Base-by-base conservation (phyloP, 768 basidiomycete species). In the Vararia minispora region DNA sequence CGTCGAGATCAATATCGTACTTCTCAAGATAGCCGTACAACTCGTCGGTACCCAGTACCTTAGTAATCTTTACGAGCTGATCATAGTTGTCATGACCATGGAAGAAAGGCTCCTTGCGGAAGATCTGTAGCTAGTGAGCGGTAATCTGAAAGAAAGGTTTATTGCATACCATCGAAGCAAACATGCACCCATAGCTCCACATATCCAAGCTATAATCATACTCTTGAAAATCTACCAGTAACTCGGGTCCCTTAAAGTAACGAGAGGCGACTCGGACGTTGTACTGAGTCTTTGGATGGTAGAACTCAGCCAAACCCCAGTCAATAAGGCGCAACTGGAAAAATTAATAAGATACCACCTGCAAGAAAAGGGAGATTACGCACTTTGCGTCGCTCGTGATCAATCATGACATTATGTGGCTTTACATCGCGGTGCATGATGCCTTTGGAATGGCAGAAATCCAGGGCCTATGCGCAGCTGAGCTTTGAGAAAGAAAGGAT, bases 111-210 rank as follows among this genome's bases (percentile, higher is more conserved):
- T 97, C 94, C 59, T 97, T 97, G 50, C 94, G 79, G 75, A 98
- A 97, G 53, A 98, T 97, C 92, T 97, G 48, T 16, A 37, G 18
- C 39, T 25, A 23, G 28, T 42, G 27, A 30, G 23, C 20, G 5
- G 14, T 11, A 31, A 32, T 41, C 14, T 33, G 43, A 28, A 31
- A 26, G 13, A 37, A n/a, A 41, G 10, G 25, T 16, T 24, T 23
- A 25, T 17, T 4, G 33, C 55, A 26, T 33, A 94, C 92, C 94
- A 98, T 97, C 13, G 87, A 90, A 7, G 94, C 94, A 59, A 94
- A 95, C 90, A 94, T 98, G 58, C 94, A 97, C 13, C 94, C 94
- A 54, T 86, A 80, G 63, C 88, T 91, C 94, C 94, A 98, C 88
- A 98, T 89, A 58, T 98, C 92, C 51, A 97, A 63, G 59, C 85